Base-by-base conservation (phyloP, 2,329 filamentous ascomycete species). In the Diaporthe citri region DNA sequence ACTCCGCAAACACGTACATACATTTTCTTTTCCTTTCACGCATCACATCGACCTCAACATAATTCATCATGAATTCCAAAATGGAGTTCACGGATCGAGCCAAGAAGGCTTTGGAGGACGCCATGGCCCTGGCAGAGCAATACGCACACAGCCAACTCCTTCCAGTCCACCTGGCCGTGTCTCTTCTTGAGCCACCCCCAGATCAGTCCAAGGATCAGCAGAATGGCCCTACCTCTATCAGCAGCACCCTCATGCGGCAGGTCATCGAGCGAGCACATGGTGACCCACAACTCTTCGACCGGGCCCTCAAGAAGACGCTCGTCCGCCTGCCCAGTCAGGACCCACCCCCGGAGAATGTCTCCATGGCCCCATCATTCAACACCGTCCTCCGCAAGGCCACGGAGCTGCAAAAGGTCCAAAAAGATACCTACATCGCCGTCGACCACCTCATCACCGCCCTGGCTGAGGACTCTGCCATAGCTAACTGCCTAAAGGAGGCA, bases 51-150 rank as follows among this genome's bases (percentile, higher is more conserved):
- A 43, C 41, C 76, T 79, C 75, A 76, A 77, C 74, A 74, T 78
- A 72, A 76, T 78, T 64, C 82, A 90, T 79, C 79, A 95, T 95
- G 93, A 90, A 90, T 84, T 90, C 92, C 71, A 91, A 92, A 81
- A 95, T 96, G 92, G 93, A 97, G 83, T 98, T 98, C 83, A 99
- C 97, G 78, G 96, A 98, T 86, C 89, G 94, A 86, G 97, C 95
- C 78, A 94, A 96, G 83, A 95, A 96, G 87, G 94, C 96, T 81
- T 89, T 99, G 82, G 91, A 94, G 81, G 95, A 98, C 84, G 94
- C 96, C 84, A 96, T 97, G 88, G 88, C 90, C 76, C 89, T 98
- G 80, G 95, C 96, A 79, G 92, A 95, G 84, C 93, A 97, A 86
- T 97, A 98, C 83, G 91, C 92, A 52, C 97, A 99, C 86, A 93